Evolutionary conservation across 1,139 yeast species (phyloP).

Genomic region (Blastobotrys apis): DNA sequence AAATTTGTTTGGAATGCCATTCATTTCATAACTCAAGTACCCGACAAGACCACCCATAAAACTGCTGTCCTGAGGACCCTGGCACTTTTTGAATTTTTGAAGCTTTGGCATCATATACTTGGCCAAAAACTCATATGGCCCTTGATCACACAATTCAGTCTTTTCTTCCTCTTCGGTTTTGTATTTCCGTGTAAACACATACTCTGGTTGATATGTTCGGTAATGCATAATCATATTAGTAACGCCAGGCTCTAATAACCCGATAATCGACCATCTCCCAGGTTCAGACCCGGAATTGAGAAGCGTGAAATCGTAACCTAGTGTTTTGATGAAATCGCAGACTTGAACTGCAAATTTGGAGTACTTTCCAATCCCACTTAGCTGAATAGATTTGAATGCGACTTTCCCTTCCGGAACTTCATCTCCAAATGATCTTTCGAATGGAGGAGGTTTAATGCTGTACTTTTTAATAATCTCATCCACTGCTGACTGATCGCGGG

Average conservation of each 20-base stretch:
- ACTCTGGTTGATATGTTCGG: constrained; percentile 29
- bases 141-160: constrained; percentile 16
- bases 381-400: neutral
- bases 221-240: constrained; percentile 69
- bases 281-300: constrained; percentile 75
- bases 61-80: constrained; percentile 44
- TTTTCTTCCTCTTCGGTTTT: constrained; percentile 7
- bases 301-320: constrained; percentile 45
- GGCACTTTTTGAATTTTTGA: constrained; percentile 23
- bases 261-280: constrained; percentile 85
- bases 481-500: constrained; percentile 6
- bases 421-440: constrained; percentile 3
- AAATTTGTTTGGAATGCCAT: constrained; percentile 28
- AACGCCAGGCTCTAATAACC: constrained; percentile 51
- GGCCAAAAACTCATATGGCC: constrained; percentile 51
- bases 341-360: constrained; percentile 37
- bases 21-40: constrained; percentile 71
- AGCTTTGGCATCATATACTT: constrained; percentile 44
- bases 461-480: constrained; percentile 18
- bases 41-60: constrained; percentile 91
- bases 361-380: constrained; percentile 2
- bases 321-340: constrained; percentile 43
- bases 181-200: constrained; percentile 34
- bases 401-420: neutral
- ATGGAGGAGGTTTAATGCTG: constrained; percentile 26